Base-by-base conservation (phyloP, 495 filamentous ascomycete genomes). In the Articulospora tetracladia region DNA sequence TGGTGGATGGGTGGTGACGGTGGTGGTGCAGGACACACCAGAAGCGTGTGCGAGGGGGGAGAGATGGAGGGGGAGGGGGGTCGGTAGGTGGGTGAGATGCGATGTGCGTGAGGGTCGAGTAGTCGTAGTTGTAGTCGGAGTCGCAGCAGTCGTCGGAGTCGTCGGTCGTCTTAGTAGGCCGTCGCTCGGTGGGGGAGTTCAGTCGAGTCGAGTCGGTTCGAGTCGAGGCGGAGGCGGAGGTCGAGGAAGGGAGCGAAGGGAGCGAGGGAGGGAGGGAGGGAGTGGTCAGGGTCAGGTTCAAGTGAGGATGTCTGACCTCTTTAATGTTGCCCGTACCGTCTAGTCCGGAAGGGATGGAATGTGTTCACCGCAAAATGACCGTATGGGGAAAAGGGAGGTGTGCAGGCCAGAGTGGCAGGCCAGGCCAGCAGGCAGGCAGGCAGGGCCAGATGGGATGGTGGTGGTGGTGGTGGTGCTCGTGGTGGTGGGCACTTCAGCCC, bases 401-500 rank as follows among this genome's bases (percentile, higher is more conserved):
- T 32, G 30, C 30, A 32, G 30, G 13, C 30, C 30, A 13, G 6
- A 32, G 30, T 32, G 30, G 30, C n/a, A n/a, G n/a, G n/a, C n/a
- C n/a, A n/a, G n/a, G n/a, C n/a, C n/a, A n/a, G n/a, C n/a, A n/a
- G n/a, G n/a, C n/a, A n/a, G n/a, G n/a, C n/a, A n/a, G n/a, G n/a
- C n/a, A n/a, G n/a, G n/a, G n/a, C n/a, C n/a, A 41, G 34, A 10
- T 41, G 34, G 7, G 44, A 15, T 53, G 51, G 27, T 28, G 15
- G 23, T 53, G 25, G 51, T 53, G 51, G 19, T 26, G 51, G 44
- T 48, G 44, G 22, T 48, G 34, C 50, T n/a, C n/a, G n/a, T n/a
- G n/a, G n/a, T n/a, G n/a, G n/a, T n/a, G n/a, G n/a, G n/a, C n/a
- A n/a, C n/a, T n/a, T n/a, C n/a, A n/a, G n/a, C n/a, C n/a, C n/a